Evolutionary conservation across 2,329 filamentous ascomycete genomes (phyloP).

Genomic region (Intubia oerlemansii): DNA sequence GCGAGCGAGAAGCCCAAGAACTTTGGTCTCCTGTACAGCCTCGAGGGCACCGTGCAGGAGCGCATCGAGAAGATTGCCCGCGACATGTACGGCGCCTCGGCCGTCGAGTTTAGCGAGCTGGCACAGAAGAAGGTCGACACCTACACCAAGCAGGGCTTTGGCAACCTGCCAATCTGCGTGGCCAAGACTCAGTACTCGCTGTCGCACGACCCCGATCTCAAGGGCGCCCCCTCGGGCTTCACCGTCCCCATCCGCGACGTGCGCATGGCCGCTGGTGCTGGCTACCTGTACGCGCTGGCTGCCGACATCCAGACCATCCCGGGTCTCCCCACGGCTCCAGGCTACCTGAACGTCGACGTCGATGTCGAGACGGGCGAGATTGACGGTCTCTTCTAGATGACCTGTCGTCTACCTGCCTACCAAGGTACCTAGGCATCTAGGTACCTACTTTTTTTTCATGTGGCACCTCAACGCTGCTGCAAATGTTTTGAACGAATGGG

Average conservation of each 20-base stretch:
- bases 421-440: too few relatives aligned
- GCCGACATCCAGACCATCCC: conserved; percentile 98
- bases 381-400: conserved; percentile 71
- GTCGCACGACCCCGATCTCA: conserved; percentile 78
- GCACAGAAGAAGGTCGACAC: conserved; percentile 93
- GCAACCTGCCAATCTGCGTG: conserved; percentile 83
- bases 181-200: conserved; percentile 98
- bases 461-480: too few relatives aligned
- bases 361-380: conserved; percentile 70
- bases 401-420: neutral
- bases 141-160: conserved; percentile 81
- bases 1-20: conserved; percentile 68
- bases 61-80: conserved; percentile 79
- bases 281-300: conserved; percentile 84
- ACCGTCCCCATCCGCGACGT: conserved; percentile 90
- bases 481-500: too few relatives aligned
- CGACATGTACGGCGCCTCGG: conserved; percentile 82
- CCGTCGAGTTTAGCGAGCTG: conserved; percentile 80
- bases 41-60: conserved; percentile 56
- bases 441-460: too few relatives aligned
- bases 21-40: conserved; percentile 69
- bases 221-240: conserved; percentile 88
- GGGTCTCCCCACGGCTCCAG: conserved; percentile 80
- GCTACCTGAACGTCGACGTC: conserved; percentile 84
- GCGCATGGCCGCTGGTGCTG: conserved; percentile 78